Percentiles rank a stretch among this genome's conserved stretches.
These are phyloP conservation scores for Bjerkandera adusta DNA, from an alignment of 1,284 basidiomycete genomes.

Conservation along the genomic window DNA sequence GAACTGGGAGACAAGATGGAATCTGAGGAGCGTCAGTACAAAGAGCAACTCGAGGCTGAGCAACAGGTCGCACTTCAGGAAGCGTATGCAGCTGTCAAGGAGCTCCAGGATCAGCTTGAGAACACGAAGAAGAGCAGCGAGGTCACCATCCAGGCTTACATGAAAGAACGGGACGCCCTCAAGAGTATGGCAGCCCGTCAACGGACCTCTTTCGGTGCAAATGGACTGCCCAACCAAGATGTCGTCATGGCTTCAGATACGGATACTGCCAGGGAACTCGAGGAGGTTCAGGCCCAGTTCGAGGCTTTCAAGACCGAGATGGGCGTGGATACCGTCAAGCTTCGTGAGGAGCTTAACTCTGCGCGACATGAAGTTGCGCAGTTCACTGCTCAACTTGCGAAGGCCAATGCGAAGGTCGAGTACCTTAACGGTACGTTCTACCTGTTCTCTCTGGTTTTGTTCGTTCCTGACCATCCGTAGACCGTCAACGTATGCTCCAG, in stretches of 20 bases:
- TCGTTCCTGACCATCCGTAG: slow-evolving; percentile 33
- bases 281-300: slow-evolving; percentile 72
- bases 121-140: slow-evolving; percentile 68
- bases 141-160: slow-evolving; percentile 71
- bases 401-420: slow-evolving; percentile 77
- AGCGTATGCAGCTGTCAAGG: slow-evolving; percentile 83
- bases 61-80: slow-evolving; percentile 82
- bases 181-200: slow-evolving; percentile 67
- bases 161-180: slow-evolving; percentile 88
- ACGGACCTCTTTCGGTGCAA: slow-evolving; percentile 20
- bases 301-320: slow-evolving; percentile 81
- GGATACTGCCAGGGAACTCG: slow-evolving; percentile 52
- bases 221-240: slow-evolving; percentile 34
- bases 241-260: slow-evolving; percentile 27
- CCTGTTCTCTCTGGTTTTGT: too few species aligned
- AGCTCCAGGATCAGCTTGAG: slow-evolving; percentile 75
- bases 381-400: slow-evolving; percentile 69
- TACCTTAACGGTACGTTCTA: slow-evolving; percentile 60
- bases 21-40: slow-evolving; percentile 68
- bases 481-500: slow-evolving; percentile 64
- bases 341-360: slow-evolving; percentile 66
- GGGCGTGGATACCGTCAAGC: slow-evolving; percentile 63
- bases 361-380: slow-evolving; percentile 69
- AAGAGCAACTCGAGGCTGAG: slow-evolving; percentile 63
- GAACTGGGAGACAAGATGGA: slow-evolving; percentile 81